phyloP scores from a whole-genome alignment of 306 rosid genomes.

The Prunus fruticosa region DNA sequence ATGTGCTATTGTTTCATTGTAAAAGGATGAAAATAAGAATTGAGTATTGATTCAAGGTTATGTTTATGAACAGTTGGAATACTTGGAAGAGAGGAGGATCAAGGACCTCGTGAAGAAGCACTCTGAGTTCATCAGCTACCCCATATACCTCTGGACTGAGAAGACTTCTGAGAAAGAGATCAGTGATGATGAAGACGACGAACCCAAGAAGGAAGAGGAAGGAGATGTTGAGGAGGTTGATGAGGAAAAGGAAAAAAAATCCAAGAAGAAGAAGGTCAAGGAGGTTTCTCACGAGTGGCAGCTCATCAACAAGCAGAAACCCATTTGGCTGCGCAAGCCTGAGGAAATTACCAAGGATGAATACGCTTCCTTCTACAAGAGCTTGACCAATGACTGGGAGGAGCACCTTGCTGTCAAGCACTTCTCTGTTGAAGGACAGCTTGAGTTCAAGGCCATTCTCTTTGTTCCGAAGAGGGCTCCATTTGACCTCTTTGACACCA shows the following conservation, averaged over 20 bases:
- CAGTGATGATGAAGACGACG: constrained; percentile 69
- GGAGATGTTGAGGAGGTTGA: constrained; percentile 57
- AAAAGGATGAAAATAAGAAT: not conserved
- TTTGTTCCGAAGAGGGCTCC: constrained; percentile 75
- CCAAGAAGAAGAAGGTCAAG: constrained; percentile 66
- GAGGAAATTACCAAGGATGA: constrained; percentile 71
- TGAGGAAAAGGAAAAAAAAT: constrained; percentile 47
- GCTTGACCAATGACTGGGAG: constrained; percentile 75
- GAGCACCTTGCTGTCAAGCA: constrained; percentile 71
- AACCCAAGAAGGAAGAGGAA: constrained; percentile 64
- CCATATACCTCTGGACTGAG: constrained; percentile 66
- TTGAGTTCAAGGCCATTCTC: constrained; percentile 67
- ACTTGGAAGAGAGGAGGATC: constrained; percentile 63
- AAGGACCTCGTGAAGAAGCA: constrained; percentile 79
- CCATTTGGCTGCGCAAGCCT: constrained; percentile 76
- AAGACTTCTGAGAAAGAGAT: constrained; percentile 68
- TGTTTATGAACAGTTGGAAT: constrained; percentile 45
- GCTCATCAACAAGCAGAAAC: constrained; percentile 71
- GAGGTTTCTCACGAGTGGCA: constrained; percentile 70
- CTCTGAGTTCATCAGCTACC: constrained; percentile 68
- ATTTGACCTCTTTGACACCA: constrained; percentile 63
- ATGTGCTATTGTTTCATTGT: not conserved
- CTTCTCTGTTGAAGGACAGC: constrained; percentile 73
- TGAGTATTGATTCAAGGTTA: not conserved
- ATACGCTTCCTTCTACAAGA: constrained; percentile 69